Evolutionary conservation across 2,329 filamentous ascomycete genomes (phyloP).

Genomic region (Trichoderma sp.): DNA sequence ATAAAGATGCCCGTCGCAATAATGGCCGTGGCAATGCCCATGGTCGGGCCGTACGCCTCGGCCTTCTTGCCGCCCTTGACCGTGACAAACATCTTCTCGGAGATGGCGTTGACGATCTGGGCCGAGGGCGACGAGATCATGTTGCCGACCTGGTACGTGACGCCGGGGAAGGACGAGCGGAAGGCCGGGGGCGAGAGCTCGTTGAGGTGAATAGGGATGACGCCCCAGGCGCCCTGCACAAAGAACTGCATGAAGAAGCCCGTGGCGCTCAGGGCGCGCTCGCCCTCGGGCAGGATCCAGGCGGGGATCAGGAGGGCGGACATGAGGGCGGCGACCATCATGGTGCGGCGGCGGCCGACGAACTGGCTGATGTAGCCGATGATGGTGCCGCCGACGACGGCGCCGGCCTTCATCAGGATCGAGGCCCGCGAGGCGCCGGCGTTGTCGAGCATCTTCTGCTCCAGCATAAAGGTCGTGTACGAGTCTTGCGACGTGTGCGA

Average conservation of each 20-base stretch:
- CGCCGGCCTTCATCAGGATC: slow-evolving; percentile 80
- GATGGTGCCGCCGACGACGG: slow-evolving; percentile 72
- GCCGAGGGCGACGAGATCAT: slow-evolving; percentile 72
- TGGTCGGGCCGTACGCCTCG: slow-evolving; percentile 72
- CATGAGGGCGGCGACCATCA: slow-evolving; percentile 62
- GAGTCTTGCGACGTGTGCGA: slow-evolving; percentile 80
- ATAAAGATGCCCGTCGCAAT: slow-evolving; percentile 70
- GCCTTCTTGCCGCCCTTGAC: slow-evolving; percentile 57
- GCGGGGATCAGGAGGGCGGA: slow-evolving; percentile 67
- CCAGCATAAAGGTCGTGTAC: slow-evolving; percentile 79
- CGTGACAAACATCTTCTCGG: slow-evolving; percentile 63
- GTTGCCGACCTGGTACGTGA: slow-evolving; percentile 72
- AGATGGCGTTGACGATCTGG: slow-evolving; percentile 76
- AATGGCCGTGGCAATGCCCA: slow-evolving; percentile 76
- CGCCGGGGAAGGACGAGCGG: slow-evolving; percentile 70
- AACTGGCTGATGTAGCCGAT: slow-evolving; percentile 77
- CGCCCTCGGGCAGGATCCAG: slow-evolving; percentile 67
- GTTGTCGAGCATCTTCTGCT: slow-evolving; percentile 69
- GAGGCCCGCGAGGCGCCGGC: slow-evolving; percentile 67
- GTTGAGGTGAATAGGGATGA: slow-evolving; percentile 73
- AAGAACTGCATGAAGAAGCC: slow-evolving; percentile 72
- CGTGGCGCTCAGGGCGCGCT: slow-evolving; percentile 61
- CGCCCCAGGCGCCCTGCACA: slow-evolving; percentile 66
- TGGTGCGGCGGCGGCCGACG: slow-evolving; percentile 70
- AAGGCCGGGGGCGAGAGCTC: slow-evolving; percentile 72